Conservation (phyloP, 1,139 yeast species). For the Taphrina flavorubra region DNA sequence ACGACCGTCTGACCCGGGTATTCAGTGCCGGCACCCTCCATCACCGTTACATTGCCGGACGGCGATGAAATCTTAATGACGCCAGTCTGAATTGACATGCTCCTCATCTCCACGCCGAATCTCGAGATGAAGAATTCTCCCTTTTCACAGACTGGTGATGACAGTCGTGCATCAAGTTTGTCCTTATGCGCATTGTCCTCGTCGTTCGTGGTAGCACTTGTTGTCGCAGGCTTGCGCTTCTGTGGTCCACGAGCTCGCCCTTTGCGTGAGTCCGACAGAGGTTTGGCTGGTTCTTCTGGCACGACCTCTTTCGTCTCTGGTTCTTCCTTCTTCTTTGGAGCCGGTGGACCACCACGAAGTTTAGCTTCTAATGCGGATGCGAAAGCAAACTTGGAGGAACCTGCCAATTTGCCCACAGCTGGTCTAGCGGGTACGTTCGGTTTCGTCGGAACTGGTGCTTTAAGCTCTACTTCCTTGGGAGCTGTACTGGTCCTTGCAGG, state of each 20-base stretch:
- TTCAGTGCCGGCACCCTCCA: slow-evolving; percentile 36
- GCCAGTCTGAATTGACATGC: slow-evolving; percentile 35
- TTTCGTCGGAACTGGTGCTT: slow-evolving; percentile 28
- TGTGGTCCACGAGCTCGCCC: slow-evolving; percentile 35
- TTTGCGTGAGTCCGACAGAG: slow-evolving; percentile 32
- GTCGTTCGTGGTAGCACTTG: slow-evolving; percentile 2
- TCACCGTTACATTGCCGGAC: slow-evolving; percentile 27
- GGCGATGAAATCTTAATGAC: slow-evolving; percentile 34
- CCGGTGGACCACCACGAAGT: slow-evolving; percentile 28
- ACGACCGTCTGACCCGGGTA: slow-evolving; percentile 34
- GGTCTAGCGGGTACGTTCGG: slow-evolving; percentile 35
- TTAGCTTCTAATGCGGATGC: slow-evolving; percentile 37
- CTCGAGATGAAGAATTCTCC: slow-evolving; percentile 35
- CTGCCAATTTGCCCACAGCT: slow-evolving; percentile 26
- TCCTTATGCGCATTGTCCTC: background rate
- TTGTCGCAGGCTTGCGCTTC: slow-evolving; percentile 27
- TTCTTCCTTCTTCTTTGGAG: slow-evolving; percentile 22
- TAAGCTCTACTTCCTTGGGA: slow-evolving; percentile 1
- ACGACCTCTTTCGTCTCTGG: slow-evolving; percentile 7
- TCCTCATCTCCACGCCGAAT: slow-evolving; percentile 39
- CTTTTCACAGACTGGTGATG: slow-evolving; percentile 36
- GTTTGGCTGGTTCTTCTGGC: slow-evolving; percentile 18
- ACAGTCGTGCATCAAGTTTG: background rate
- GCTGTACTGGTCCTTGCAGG: slow-evolving; percentile 18
- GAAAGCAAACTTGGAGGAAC: slow-evolving; percentile 30